Evolutionary conservation across 2,329 filamentous ascomycete species (phyloP).

Genomic region (Helicocarpus griseus): DNA sequence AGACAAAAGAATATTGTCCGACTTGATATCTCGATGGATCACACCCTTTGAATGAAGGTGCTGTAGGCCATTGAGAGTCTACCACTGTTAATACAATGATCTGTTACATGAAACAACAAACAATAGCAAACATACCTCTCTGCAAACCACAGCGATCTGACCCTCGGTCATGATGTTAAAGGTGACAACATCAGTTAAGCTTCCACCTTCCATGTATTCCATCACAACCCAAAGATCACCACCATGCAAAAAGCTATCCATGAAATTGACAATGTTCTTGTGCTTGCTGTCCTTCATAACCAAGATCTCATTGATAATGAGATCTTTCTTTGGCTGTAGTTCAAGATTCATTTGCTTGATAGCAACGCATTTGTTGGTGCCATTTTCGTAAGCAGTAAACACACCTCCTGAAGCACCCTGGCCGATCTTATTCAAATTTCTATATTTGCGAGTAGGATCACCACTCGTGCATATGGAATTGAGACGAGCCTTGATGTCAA

Average conservation of each 20-base stretch:
- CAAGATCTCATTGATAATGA: conserved; percentile 98
- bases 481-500: conserved; percentile 74
- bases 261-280: conserved; percentile 98
- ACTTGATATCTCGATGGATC: conserved; percentile 98
- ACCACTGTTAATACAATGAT: conserved; percentile 2
- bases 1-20: conserved; percentile 91
- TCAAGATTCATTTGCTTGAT: conserved; percentile 99
- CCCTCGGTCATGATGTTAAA: conserved; percentile 99
- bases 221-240: conserved; percentile 98
- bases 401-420: conserved; percentile 96
- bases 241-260: conserved; percentile 85
- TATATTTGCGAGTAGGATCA: conserved; percentile 81
- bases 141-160: conserved; percentile 90
- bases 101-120: conserved; percentile 11
- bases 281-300: conserved; percentile 99
- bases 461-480: conserved; percentile 84
- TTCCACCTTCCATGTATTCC: conserved; percentile 99
- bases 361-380: conserved; percentile 78
- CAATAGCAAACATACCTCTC: conserved; percentile 51
- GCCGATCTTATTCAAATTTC: conserved; percentile 84
- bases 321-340: conserved; percentile 95
- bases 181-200: conserved; percentile 93
- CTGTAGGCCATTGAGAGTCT: conserved; percentile 80
- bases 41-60: conserved; percentile 96
- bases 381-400: conserved; percentile 78